Conservation (phyloP, 805 yeast genomes). For the Pichia gijzeniarum region DNA sequence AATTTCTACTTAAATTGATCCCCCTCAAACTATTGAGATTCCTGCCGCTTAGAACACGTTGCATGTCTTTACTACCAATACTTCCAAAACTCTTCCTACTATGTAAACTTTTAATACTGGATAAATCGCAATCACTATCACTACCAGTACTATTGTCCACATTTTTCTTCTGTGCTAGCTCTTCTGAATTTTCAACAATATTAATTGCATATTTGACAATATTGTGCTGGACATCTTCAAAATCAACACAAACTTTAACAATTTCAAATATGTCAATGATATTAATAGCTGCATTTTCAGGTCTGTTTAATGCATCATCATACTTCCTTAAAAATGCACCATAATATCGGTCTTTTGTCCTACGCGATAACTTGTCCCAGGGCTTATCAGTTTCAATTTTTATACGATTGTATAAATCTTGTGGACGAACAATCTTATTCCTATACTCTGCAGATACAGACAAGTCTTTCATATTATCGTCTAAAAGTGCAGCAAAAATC, state of each 20-base stretch:
- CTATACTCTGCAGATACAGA: slow-evolving; percentile 25
- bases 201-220: slow-evolving; percentile 19
- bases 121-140: neutral
- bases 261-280: slow-evolving; percentile 19
- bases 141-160: slow-evolving; percentile 1
- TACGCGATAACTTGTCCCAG: slow-evolving; percentile 21
- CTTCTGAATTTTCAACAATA: slow-evolving; percentile 12
- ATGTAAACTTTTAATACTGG: neutral
- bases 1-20: neutral
- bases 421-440: slow-evolving; percentile 24
- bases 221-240: slow-evolving; percentile 19
- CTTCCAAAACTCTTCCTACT: neutral
- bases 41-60: neutral
- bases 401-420: slow-evolving; percentile 23
- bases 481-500: slow-evolving; percentile 24
- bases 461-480: slow-evolving; percentile 24
- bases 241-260: slow-evolving; percentile 24
- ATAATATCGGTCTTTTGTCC: slow-evolving; percentile 24
- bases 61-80: neutral
- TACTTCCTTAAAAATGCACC: slow-evolving; percentile 28
- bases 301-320: slow-evolving; percentile 18
- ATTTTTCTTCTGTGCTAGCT: neutral
- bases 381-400: slow-evolving; percentile 17
- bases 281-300: slow-evolving; percentile 12
- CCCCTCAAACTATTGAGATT: slow-evolving; percentile 5